Evolutionary conservation across 768 basidiomycete species (phyloP), one percentile per base, ranked within the genome.

Genomic region (Tulasnella sp.): DNA sequence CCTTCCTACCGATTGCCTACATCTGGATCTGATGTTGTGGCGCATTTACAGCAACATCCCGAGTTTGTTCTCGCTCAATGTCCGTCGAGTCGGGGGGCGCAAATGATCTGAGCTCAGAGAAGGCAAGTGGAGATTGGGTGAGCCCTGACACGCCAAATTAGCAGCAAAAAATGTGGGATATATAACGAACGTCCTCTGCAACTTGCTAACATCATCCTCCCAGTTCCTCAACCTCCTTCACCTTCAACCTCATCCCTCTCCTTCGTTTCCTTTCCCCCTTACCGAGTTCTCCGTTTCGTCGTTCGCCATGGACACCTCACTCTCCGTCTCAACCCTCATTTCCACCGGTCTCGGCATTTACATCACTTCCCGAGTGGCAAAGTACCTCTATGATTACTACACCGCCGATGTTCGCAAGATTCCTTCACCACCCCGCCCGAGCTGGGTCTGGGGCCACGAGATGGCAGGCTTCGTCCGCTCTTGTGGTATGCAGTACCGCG

Each of bases 361-460:
- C 61, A 11, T 67, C 26, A 67, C 26, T n/a, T 67, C 61, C 5
- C 6, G 15, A 1, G 61, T 32, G 26, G 61, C 61, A 26, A 67
- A 67, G 61, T 67, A 67, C 16, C 61, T 67, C 61, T 67, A 67
- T 29, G 61, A 67, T n/a, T 67, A 67, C 61, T 67, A 67, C 26
- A 67, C 61, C 61, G 26, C 61, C 61, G 61, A 67, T 67, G 61
- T 67, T 16, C 61, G 32, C 32, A 67, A 16, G 26, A 67, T 67
- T 16, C 61, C 61, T 16, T 67, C 61, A 32, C 61, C 61, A 32
- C 29, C 77, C 57, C 46, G 48, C 37, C 39, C 77, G 9, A 37
- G 69, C n/a, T 77, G 67, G 61, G 35, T 77, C 10, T 77, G 77
- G 77, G 77, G 77, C 29, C 77, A 77, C 46, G 77, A 77, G 37